Base-by-base conservation (phyloP, 257 asterid species). In the Nicotiana knightiana region DNA sequence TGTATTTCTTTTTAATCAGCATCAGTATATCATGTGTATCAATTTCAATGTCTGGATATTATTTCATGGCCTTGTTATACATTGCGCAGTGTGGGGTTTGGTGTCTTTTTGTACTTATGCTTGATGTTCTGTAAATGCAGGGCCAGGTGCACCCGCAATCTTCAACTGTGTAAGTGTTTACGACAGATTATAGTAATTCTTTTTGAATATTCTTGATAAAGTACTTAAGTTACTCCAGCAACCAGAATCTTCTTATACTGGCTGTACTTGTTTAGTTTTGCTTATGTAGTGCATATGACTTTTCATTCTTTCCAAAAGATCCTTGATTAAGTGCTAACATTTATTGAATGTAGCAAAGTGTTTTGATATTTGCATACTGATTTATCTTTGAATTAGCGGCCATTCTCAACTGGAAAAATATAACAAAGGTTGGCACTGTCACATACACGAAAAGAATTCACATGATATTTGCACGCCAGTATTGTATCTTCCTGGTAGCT, bases 111-210 rank as follows among this genome's bases (percentile, higher is more conserved):
- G 63, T 51, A 35, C 51, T 81, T 57, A 61, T 39, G 13, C 13
- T 10, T 39, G 37, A 39, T 73, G 54, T 24, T 13, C 78, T 32
- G 30, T 61, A 57, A 48, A 24, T 84, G 92, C 91, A 95, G 98
- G 99, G 65, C 98, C 99, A 33, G 99, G 97, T 70, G 99, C 99
- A n/a, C 99, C 99, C 1, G 67, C 90, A 53, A 55, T 84, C 78
- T 95, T 95, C 90, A 93, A 95, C 91, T 90, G 94, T 86, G 99
- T 95, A 87, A 91, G 96, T 86, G n/a, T 9, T 86, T n/a, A 28
- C 17, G 35, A 53, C 18, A 48, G 33, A 13, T 71, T 21, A 32
- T 71, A 71, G 39, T 59, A 33, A 43, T 11, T 80, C 66, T 82
- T 71, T 73, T 77, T 58, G 21, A 24, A n/a, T 18, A n/a, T 68